These are phyloP conservation scores for Penicillium sp. DNA, from an alignment of 2,329 filamentous ascomycete species.

Conservation along the genomic window DNA sequence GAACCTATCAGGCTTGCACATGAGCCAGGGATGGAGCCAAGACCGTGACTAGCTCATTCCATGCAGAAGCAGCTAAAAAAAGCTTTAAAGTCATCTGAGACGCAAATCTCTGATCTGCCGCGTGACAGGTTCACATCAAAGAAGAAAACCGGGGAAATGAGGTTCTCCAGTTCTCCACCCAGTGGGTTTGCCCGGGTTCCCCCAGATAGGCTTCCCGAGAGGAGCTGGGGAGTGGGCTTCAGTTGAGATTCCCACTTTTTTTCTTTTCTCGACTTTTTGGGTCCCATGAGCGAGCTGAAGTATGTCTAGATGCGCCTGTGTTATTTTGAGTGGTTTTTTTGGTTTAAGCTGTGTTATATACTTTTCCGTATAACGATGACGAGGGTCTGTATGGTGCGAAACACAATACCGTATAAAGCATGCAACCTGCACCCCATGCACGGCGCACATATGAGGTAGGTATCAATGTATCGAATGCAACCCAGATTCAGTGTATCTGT, in stretches of 20 bases:
- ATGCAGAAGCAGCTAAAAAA: slow-evolving; percentile 1
- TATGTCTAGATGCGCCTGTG: slow-evolving; percentile 11
- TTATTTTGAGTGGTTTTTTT: background rate
- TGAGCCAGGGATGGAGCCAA: background rate
- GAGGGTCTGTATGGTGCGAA: slow-evolving; percentile 20
- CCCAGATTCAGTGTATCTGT: too few species aligned
- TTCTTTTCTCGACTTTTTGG: background rate
- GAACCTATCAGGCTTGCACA: background rate
- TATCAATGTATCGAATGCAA: background rate
- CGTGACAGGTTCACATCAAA: background rate
- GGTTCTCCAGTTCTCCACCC: background rate
- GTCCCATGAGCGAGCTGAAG: background rate
- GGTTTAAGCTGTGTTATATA: slow-evolving; percentile 3
- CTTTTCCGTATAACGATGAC: slow-evolving; percentile 23
- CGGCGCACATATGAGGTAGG: background rate
- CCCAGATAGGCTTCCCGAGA: slow-evolving; percentile 27
- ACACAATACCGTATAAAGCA: slow-evolving; percentile 13
- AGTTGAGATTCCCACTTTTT: slow-evolving; percentile 2
- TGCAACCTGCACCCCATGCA: background rate
- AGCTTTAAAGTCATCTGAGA: slow-evolving; percentile 12
- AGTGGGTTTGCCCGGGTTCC: slow-evolving; percentile 13
- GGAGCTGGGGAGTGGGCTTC: background rate
- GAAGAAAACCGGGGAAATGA: slow-evolving; percentile 3
- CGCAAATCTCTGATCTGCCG: slow-evolving; percentile 3
- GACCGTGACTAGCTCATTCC: background rate